A percentile compares a stretch with the other conserved stretches of the same genome.
Evolutionary conservation across 1,284 basidiomycete genomes (phyloP).

Genomic region (Fomitopsis schrenkii): DNA sequence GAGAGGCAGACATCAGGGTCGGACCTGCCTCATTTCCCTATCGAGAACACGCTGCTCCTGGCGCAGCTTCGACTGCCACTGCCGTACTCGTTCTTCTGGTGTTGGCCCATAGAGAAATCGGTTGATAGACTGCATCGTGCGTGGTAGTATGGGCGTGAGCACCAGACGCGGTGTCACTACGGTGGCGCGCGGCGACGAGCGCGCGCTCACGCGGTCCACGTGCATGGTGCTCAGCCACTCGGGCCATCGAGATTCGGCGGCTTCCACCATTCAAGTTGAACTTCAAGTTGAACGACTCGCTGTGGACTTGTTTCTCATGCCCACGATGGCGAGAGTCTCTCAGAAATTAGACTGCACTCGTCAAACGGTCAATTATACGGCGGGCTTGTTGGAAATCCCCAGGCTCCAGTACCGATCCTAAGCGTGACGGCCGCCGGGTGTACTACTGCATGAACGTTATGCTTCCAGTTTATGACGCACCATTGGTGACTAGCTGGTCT

Average conservation of each 20-base stretch:
- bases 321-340: too few relatives aligned
- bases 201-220: not conserved
- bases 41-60: slow-evolving; percentile 80
- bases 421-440: too few relatives aligned
- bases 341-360: too few relatives aligned
- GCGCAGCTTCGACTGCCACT: slow-evolving; percentile 86
- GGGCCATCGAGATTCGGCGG: too few relatives aligned
- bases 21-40: slow-evolving; percentile 89
- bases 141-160: slow-evolving; percentile 26
- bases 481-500: too few relatives aligned
- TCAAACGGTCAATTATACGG: too few relatives aligned
- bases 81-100: slow-evolving; percentile 85
- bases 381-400: too few relatives aligned
- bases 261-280: not conserved
- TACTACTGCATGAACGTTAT: too few relatives aligned
- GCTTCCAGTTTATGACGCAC: too few relatives aligned
- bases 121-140: slow-evolving; percentile 74
- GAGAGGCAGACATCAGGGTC: slow-evolving; percentile 26
- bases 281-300: not conserved
- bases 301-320: too few relatives aligned
- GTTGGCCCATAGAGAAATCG: slow-evolving; percentile 93
- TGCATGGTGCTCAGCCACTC: not conserved
- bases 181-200: not conserved
- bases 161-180: not conserved
- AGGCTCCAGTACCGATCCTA: too few relatives aligned